Conservation (phyloP, 805 yeast species). For the Candida yuanshanica region DNA sequence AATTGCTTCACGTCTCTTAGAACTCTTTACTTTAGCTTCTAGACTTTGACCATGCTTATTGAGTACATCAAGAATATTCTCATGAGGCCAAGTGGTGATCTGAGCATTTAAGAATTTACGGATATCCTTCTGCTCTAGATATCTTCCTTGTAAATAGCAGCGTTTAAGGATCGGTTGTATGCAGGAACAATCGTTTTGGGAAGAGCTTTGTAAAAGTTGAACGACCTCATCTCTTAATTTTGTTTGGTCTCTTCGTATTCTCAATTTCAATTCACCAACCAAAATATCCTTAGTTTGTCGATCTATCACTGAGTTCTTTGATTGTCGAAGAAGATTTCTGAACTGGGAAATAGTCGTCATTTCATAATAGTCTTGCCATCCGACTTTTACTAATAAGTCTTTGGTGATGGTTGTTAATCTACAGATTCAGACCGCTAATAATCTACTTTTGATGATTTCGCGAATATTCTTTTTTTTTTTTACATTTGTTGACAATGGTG, state of each 20-base stretch:
- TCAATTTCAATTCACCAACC: slow-evolving; percentile 7
- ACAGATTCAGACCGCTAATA: too few relatives aligned
- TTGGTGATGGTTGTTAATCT: too few relatives aligned
- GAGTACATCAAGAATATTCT: slow-evolving; percentile 8
- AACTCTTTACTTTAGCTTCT: slow-evolving; percentile 5
- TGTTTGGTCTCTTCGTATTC: slow-evolving; percentile 9
- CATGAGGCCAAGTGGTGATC: slow-evolving; percentile 20
- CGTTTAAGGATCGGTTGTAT: slow-evolving; percentile 14
- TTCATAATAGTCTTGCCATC: not conserved
- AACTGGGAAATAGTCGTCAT: not conserved
- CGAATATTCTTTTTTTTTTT: too few relatives aligned
- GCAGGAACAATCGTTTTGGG: slow-evolving; percentile 1
- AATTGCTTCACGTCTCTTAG: slow-evolving; percentile 3
- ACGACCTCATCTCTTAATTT: slow-evolving; percentile 2
- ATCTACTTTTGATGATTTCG: too few relatives aligned
- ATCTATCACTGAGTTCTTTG: slow-evolving; percentile 3
- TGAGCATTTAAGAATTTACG: slow-evolving; percentile 17
- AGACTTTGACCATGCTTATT: slow-evolving; percentile 8
- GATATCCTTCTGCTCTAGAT: slow-evolving; percentile 15
- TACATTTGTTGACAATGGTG: too few relatives aligned
- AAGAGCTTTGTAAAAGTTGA: not conserved
- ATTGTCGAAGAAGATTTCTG: slow-evolving; percentile 2
- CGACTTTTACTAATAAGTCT: too few relatives aligned
- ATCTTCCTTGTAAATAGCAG: slow-evolving; percentile 16
- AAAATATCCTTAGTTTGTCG: slow-evolving; percentile 1